Percentiles rank a stretch among this genome's conserved stretches.
Conservation (phyloP, 805 yeast species). For the Candida tallmaniae region DNA sequence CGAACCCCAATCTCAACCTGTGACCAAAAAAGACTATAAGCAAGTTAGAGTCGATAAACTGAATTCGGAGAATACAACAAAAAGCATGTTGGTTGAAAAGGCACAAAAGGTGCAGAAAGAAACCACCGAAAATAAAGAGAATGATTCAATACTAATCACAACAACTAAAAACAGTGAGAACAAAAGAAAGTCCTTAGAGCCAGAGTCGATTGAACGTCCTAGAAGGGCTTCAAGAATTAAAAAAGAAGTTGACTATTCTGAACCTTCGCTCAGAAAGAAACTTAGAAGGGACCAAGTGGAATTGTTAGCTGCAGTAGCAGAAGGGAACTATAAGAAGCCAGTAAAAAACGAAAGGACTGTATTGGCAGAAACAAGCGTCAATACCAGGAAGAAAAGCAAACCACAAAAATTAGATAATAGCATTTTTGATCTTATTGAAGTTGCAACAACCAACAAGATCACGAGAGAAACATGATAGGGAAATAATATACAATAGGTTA, state of each 20-base stretch:
- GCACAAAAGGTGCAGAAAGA: background rate
- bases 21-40: slow-evolving; percentile 1
- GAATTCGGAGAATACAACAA: too few species aligned
- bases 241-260: slow-evolving; percentile 58
- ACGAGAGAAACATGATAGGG: slow-evolving; percentile 7
- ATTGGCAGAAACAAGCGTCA: slow-evolving; percentile 7
- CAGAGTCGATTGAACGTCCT: background rate
- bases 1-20: slow-evolving; percentile 4
- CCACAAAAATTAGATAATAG: slow-evolving; percentile 1
- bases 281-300: slow-evolving; percentile 62
- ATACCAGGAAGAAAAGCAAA: background rate
- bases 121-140: background rate
- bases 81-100: too few species aligned
- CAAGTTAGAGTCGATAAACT: too few species aligned
- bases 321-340: slow-evolving; percentile 17
- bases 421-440: slow-evolving; percentile 38
- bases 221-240: slow-evolving; percentile 34
- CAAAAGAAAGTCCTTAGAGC: background rate
- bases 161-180: background rate
- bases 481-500: slow-evolving; percentile 5
- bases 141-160: background rate
- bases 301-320: slow-evolving; percentile 57
- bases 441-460: slow-evolving; percentile 11
- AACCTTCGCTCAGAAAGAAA: slow-evolving; percentile 63
- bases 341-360: slow-evolving; percentile 7